These are phyloP conservation scores for Limnanthes douglasii DNA, from an alignment of 345 rosid genomes.

Conservation along the genomic window DNA sequence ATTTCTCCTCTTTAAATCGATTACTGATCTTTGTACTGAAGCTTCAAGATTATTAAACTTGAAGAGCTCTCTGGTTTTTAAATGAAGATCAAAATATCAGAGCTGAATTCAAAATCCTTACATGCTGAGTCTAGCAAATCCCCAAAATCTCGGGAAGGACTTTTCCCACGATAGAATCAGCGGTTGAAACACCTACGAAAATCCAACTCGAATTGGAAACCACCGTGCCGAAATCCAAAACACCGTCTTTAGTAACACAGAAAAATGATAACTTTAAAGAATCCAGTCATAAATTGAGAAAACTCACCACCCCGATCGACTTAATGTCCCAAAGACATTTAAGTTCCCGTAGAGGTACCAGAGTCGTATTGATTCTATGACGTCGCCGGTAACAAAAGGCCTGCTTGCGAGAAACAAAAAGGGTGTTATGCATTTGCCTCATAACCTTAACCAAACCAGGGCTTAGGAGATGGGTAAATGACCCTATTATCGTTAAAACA, in stretches of 20 bases:
- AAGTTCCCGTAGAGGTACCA: slow-evolving; percentile 71
- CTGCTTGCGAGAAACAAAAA: slow-evolving; percentile 64
- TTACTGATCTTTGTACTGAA: no score
- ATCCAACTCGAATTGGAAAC: slow-evolving; percentile 8
- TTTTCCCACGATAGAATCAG: no score
- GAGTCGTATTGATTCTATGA: slow-evolving; percentile 81
- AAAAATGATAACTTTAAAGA: slow-evolving; percentile 12
- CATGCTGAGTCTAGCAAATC: no score
- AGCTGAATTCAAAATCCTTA: no score
- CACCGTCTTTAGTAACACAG: slow-evolving; percentile 9
- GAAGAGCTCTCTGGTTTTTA: no score
- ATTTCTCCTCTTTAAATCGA: no score
- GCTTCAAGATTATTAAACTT: no score
- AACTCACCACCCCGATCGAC: slow-evolving; percentile 49
- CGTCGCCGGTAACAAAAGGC: slow-evolving; percentile 73
- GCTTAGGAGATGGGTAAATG: no score
- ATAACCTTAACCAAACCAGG: slow-evolving; percentile 37
- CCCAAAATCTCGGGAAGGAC: no score
- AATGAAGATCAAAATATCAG: no score
- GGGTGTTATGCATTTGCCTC: slow-evolving; percentile 34
- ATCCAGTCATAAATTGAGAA: slow-evolving; percentile 24
- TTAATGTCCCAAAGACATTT: slow-evolving; percentile 56
- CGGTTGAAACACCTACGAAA: slow-evolving; percentile 14
- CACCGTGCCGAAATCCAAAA: slow-evolving; percentile 6
- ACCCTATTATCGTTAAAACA: no score